Evolutionary conservation across 129 eudicot genomes (phyloP).

Genomic region (Lonicera japonica): DNA sequence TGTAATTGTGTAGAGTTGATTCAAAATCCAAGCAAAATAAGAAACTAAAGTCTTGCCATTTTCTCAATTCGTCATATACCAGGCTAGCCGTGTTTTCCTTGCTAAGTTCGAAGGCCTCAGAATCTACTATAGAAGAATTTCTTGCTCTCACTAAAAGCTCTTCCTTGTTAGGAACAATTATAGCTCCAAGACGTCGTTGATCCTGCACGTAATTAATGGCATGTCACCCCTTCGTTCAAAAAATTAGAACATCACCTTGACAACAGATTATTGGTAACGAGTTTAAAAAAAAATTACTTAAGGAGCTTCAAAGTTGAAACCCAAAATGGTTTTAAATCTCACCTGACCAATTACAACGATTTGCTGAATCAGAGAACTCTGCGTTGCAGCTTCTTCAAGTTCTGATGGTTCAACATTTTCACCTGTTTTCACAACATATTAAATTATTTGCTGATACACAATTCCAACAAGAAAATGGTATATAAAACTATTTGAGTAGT

Average conservation of each 20-base stretch:
- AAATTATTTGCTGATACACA: background rate
- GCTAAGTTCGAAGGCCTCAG: conserved; percentile 48
- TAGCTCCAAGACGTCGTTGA: conserved; percentile 95
- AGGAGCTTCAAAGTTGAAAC: background rate
- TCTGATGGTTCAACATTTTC: conserved; percentile 95
- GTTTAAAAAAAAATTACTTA: background rate
- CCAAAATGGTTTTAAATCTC: conserved; percentile 1
- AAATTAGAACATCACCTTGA: background rate
- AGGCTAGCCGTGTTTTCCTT: conserved; percentile 43
- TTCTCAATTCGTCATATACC: conserved; percentile 58
- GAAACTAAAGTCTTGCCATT: conserved; percentile 48
- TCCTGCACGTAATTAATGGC: conserved; percentile 41
- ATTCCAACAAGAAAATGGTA: background rate
- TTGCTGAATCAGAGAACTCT: conserved; percentile 80
- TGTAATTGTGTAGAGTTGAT: background rate
- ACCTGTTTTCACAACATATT: conserved; percentile 35
- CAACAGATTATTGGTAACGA: background rate
- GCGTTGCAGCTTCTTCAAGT: conserved; percentile 93
- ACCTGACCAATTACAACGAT: conserved; percentile 96
- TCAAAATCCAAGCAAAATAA: background rate
- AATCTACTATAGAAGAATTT: conserved; percentile 29
- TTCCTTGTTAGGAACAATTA: conserved; percentile 91
- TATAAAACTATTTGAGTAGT: background rate
- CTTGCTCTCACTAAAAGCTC: conserved; percentile 45
- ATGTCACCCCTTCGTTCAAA: conserved; percentile 7